Conservation (phyloP, 371 early-diverging fungal genomes). For the Syncephalastrum sp. region DNA sequence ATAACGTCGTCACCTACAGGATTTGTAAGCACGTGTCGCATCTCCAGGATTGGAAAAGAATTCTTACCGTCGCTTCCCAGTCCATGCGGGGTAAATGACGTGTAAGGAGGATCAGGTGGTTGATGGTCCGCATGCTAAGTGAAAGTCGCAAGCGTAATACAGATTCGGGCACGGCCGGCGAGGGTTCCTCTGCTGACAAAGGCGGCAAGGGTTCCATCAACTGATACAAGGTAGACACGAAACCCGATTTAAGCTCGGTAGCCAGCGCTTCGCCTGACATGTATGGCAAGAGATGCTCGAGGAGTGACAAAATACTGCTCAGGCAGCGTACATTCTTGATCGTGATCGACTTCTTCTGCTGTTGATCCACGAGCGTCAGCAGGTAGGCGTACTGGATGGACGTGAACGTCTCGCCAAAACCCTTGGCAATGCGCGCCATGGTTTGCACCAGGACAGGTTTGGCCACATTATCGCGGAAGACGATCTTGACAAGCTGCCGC, state of each 20-base stretch:
- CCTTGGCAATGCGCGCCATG: constrained; percentile 46
- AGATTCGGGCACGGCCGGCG: constrained; percentile 16
- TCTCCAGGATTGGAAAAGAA: background rate
- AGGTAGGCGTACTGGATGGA: constrained; percentile 60
- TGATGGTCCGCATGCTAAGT: constrained; percentile 54
- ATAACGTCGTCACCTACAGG: constrained; percentile 53
- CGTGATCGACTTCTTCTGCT: constrained; percentile 17
- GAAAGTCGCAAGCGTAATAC: constrained; percentile 34
- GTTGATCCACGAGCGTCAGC: constrained; percentile 34
- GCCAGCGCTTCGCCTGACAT: constrained; percentile 41
- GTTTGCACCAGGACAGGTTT: constrained; percentile 42
- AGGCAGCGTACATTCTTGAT: constrained; percentile 26
- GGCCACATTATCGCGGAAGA: constrained; percentile 47
- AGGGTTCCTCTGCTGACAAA: constrained; percentile 5
- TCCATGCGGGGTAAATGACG: constrained; percentile 46
- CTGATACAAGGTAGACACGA: constrained; percentile 38
- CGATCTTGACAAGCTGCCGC: constrained; percentile 57
- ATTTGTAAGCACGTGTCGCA: background rate
- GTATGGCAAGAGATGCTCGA: constrained; percentile 41
- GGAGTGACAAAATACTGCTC: constrained; percentile 32
- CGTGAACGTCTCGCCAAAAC: constrained; percentile 67
- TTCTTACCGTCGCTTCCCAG: constrained; percentile 59
- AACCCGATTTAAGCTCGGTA: constrained; percentile 50
- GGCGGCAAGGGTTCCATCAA: constrained; percentile 40
- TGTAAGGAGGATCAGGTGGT: constrained; percentile 52